Conservation (phyloP, 257 asterid species). For the Scutellaria barbata region DNA sequence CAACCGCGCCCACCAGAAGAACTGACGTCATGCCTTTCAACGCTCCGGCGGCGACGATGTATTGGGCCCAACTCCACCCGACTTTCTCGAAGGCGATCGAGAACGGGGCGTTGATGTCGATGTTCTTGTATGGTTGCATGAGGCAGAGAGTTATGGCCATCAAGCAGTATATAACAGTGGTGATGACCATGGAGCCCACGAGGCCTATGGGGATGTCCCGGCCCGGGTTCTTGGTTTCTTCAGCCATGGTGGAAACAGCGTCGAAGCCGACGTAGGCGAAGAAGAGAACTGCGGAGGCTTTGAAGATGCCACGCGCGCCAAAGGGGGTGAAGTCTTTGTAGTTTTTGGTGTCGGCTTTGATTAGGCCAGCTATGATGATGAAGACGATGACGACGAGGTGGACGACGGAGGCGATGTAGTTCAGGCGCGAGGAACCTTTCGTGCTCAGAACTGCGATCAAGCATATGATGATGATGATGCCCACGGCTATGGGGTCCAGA, state of each 20-base stretch:
- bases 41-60: constrained; percentile 61
- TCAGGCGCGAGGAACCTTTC: constrained; percentile 61
- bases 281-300: constrained; percentile 58
- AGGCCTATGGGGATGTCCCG: constrained; percentile 65
- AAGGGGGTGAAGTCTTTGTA: constrained; percentile 47
- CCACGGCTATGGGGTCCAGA: constrained; percentile 61
- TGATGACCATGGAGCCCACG: constrained; percentile 63
- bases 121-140: constrained; percentile 46
- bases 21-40: constrained; percentile 66
- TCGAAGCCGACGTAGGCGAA: constrained; percentile 67
- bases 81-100: constrained; percentile 51
- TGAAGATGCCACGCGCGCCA: constrained; percentile 55
- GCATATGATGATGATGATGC: constrained; percentile 39
- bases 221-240: constrained; percentile 60
- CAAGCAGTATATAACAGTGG: constrained; percentile 50
- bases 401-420: constrained; percentile 62
- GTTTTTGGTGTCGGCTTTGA: constrained; percentile 52
- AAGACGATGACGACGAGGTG: constrained; percentile 52
- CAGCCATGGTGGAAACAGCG: constrained; percentile 73
- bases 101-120: constrained; percentile 52
- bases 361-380: constrained; percentile 56
- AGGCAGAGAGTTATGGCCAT: constrained; percentile 56
- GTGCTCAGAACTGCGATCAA: constrained; percentile 54
- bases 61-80: constrained; percentile 69
- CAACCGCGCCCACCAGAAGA: constrained; percentile 56